Conservation (phyloP, 2,329 filamentous ascomycete species). For the Madurella fahalii region DNA sequence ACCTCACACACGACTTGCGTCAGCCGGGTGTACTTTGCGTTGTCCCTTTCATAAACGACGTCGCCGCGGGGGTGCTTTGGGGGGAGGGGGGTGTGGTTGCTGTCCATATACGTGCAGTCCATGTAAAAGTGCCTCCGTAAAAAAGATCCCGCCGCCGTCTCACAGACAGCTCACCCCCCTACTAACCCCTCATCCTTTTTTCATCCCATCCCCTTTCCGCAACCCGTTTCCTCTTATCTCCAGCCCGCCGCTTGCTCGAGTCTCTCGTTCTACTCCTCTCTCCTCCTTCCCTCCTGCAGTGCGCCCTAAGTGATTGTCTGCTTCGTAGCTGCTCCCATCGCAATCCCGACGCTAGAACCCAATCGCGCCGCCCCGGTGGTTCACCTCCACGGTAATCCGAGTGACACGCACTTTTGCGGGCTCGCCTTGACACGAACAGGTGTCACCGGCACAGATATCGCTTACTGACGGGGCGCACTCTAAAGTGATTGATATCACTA, state of each 20-base stretch:
- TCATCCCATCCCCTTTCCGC: conserved; percentile 12
- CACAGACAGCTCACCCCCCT: conserved; percentile 8
- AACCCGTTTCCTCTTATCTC: neutral
- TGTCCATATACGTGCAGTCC: neutral
- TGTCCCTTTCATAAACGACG: conserved; percentile 34
- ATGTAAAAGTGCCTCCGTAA: conserved; percentile 16
- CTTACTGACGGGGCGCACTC: neutral
- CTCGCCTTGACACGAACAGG: neutral
- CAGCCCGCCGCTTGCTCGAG: conserved; percentile 1
- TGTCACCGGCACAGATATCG: neutral
- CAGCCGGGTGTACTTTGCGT: conserved; percentile 27
- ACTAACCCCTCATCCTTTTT: conserved; percentile 22
- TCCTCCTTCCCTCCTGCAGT: neutral
- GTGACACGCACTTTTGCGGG: neutral
- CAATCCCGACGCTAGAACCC: neutral
- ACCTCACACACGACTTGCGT: conserved; percentile 41
- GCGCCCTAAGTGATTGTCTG: neutral
- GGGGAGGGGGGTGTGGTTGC: neutral
- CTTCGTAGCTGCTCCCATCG: neutral
- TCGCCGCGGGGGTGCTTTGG: conserved; percentile 8
- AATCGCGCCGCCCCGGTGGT: neutral
- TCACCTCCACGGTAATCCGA: neutral
- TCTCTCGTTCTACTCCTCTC: conserved; percentile 5
- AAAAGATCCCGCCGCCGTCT: conserved; percentile 24
- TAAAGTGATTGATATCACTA: neutral